Conservation (phyloP, 2,329 filamentous ascomycete genomes). For the Scedosporium minutisporum region DNA sequence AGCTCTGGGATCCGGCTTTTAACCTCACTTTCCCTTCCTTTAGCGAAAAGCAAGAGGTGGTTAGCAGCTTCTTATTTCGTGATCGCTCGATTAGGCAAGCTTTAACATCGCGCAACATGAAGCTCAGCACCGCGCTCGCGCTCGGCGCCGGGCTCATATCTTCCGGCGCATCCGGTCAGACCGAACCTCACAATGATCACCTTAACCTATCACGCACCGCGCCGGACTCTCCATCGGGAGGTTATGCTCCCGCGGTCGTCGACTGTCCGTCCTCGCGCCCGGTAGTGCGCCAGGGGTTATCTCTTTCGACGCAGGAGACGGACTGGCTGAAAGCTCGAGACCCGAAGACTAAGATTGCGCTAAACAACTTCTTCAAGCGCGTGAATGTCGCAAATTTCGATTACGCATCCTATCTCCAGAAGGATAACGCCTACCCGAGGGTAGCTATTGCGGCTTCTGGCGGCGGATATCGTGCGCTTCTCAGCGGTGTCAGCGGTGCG, state of each 20-base stretch:
- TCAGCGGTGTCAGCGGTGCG: constrained; percentile 76
- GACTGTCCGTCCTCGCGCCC: constrained; percentile 63
- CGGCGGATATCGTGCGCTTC: constrained; percentile 74
- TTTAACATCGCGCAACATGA: constrained; percentile 3
- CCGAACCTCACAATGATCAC: not conserved
- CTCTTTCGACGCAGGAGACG: constrained; percentile 59
- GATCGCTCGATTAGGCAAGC: not conserved
- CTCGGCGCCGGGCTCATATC: not conserved
- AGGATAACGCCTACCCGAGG: constrained; percentile 30
- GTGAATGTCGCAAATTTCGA: constrained; percentile 70
- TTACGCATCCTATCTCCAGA: constrained; percentile 59
- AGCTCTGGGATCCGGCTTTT: not conserved
- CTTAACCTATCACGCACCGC: constrained; percentile 18
- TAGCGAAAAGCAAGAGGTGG: too few species aligned
- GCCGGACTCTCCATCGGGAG: constrained; percentile 35
- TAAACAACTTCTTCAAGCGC: constrained; percentile 62
- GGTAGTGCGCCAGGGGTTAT: constrained; percentile 47
- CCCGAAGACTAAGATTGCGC: constrained; percentile 62
- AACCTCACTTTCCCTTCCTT: not conserved
- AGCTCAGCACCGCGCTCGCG: constrained; percentile 1
- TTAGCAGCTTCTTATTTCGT: not conserved
- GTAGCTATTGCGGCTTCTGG: constrained; percentile 73
- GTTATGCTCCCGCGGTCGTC: constrained; percentile 61
- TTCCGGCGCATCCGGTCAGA: constrained; percentile 5
- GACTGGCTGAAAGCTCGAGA: constrained; percentile 65